A percentile compares a stretch with the other conserved stretches of the same genome.
These are phyloP conservation scores for Trypanosomatidae sp. DNA, from an alignment of 208 protist genomes.

Conservation along the genomic window DNA sequence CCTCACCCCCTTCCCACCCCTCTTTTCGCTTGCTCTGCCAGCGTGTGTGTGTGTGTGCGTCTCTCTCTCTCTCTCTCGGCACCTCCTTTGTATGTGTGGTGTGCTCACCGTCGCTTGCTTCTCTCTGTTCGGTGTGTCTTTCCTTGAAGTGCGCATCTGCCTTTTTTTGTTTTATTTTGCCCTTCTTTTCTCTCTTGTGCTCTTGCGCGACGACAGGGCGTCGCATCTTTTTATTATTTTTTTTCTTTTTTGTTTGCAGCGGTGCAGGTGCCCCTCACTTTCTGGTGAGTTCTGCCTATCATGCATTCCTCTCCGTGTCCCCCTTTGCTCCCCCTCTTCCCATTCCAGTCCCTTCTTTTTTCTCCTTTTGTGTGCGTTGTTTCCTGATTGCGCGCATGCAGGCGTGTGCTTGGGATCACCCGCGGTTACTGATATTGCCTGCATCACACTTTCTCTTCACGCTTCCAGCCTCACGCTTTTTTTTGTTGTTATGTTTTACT, in stretches of 20 bases:
- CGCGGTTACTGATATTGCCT: neutral
- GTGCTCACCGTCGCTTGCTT: neutral
- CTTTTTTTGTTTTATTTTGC: slow-evolving; percentile 17
- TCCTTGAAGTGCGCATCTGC: neutral
- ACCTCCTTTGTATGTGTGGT: neutral
- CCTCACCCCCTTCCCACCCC: neutral
- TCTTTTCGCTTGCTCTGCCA: neutral
- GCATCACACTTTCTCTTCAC: neutral
- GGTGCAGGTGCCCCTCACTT: neutral
- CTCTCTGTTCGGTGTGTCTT: neutral
- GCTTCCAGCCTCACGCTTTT: slow-evolving; percentile 4
- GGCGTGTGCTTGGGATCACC: neutral
- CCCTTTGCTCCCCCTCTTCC: neutral
- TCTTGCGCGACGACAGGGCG: neutral
- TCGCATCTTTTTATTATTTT: neutral
- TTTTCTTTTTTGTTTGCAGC: neutral
- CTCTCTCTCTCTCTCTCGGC: neutral
- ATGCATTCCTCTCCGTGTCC: neutral
- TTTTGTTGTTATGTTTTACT: neutral
- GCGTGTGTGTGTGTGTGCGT: neutral
- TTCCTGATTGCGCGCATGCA: neutral
- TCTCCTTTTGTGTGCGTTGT: neutral
- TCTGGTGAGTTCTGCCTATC: neutral
- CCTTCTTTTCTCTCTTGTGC: slow-evolving; percentile 29
- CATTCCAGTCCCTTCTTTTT: neutral